These are phyloP conservation scores for Nannochloropsis gaditana DNA, from an alignment of 108 stramenopile genomes.

Conservation along the genomic window DNA sequence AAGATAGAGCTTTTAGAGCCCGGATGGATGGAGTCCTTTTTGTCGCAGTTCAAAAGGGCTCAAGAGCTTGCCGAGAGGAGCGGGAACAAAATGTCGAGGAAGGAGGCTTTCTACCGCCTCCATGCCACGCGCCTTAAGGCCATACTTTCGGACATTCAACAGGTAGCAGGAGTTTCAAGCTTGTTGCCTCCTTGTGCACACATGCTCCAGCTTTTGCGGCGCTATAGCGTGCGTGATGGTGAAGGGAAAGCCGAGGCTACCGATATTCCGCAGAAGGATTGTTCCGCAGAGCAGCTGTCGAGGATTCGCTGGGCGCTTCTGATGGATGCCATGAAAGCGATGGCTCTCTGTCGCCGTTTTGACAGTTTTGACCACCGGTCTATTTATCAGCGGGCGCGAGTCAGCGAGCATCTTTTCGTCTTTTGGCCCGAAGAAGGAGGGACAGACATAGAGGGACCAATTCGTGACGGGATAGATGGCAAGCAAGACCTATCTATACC, in stretches of 20 bases:
- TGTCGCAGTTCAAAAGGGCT: background rate
- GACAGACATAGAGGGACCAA: too few relatives aligned
- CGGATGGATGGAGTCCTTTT: background rate
- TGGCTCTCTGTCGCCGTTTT: background rate
- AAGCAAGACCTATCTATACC: background rate
- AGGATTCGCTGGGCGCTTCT: background rate
- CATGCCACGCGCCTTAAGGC: background rate
- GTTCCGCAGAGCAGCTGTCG: background rate
- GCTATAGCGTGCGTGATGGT: background rate
- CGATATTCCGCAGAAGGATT: background rate
- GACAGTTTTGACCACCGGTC: background rate
- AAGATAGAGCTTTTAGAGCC: background rate
- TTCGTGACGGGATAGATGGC: background rate
- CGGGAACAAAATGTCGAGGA: background rate
- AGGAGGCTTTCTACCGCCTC: background rate
- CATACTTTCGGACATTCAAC: background rate
- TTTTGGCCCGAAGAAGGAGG: background rate
- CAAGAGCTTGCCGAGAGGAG: background rate
- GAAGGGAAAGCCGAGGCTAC: background rate
- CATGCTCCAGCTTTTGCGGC: background rate
- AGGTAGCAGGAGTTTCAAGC: background rate
- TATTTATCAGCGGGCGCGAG: slow-evolving; percentile 15
- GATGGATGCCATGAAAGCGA: slow-evolving; percentile 2
- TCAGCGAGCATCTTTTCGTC: background rate
- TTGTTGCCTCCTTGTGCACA: background rate